Conservation (phyloP, 164 flowering plant genomes). For the Santalum album region DNA sequence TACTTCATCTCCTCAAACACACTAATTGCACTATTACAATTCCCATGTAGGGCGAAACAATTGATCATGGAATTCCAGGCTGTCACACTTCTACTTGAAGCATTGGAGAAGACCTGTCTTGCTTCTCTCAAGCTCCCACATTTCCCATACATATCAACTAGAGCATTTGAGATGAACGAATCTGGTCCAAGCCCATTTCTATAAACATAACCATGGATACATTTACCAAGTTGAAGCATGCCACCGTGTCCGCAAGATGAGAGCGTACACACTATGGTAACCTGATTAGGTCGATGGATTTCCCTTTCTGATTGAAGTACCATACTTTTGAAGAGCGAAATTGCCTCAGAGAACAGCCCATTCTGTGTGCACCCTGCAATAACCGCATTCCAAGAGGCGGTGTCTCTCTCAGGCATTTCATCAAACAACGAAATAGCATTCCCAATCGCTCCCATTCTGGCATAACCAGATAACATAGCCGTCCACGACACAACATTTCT, state of each 20-base stretch:
- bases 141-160: constrained; percentile 67
- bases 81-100: constrained; percentile 25
- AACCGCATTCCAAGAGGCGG: constrained; percentile 55
- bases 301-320: neutral
- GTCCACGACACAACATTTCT: constrained; percentile 58
- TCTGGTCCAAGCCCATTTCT: constrained; percentile 24
- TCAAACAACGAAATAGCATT: constrained; percentile 44
- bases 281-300: constrained; percentile 49
- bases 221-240: constrained; percentile 48
- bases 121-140: constrained; percentile 54
- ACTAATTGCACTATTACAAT: constrained; percentile 30
- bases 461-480: constrained; percentile 56
- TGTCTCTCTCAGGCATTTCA: constrained; percentile 50
- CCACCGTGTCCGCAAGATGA: constrained; percentile 62
- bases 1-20: constrained; percentile 36
- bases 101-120: constrained; percentile 30
- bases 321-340: constrained; percentile 45
- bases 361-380: constrained; percentile 60
- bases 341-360: constrained; percentile 47
- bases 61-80: constrained; percentile 63
- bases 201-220: constrained; percentile 42
- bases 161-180: constrained; percentile 32
- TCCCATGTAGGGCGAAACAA: constrained; percentile 55
- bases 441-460: constrained; percentile 34
- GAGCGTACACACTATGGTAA: constrained; percentile 36